These are phyloP conservation scores for Novakomyces olei DNA, from an alignment of 805 yeast genomes.

Conservation along the genomic window DNA sequence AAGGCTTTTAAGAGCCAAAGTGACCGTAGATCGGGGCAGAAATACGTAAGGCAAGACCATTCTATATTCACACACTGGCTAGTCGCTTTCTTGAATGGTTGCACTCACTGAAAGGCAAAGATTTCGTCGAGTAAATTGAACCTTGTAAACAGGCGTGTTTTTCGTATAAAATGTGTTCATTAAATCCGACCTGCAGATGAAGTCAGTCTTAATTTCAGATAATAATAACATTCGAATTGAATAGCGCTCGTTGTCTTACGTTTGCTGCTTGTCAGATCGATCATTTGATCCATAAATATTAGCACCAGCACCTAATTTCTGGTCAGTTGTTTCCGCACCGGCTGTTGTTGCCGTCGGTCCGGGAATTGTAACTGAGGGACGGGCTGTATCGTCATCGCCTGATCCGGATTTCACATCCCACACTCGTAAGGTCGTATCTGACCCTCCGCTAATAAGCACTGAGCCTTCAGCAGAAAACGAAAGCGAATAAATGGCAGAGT, in stretches of 20 bases:
- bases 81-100: no score
- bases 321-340: slow-evolving; percentile 14
- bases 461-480: slow-evolving; percentile 73
- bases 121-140: slow-evolving; percentile 77
- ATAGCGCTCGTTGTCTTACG: slow-evolving; percentile 14
- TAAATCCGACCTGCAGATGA: slow-evolving; percentile 67
- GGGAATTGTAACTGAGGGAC: not conserved
- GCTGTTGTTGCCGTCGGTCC: slow-evolving; percentile 11
- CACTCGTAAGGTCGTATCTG: slow-evolving; percentile 70
- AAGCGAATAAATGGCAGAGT: slow-evolving; percentile 63
- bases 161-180: slow-evolving; percentile 86
- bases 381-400: not conserved
- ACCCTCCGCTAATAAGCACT: slow-evolving; percentile 74
- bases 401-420: slow-evolving; percentile 73
- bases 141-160: slow-evolving; percentile 80
- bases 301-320: slow-evolving; percentile 7
- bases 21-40: no score
- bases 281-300: slow-evolving; percentile 5
- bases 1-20: no score
- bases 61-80: no score
- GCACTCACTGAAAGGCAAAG: slow-evolving; percentile 16
- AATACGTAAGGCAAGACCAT: no score
- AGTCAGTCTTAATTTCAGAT: no score
- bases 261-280: slow-evolving; percentile 6
- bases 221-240: slow-evolving; percentile 37